Conservation (phyloP, 2,329 filamentous ascomycete species). For the Botrytis paeoniae region DNA sequence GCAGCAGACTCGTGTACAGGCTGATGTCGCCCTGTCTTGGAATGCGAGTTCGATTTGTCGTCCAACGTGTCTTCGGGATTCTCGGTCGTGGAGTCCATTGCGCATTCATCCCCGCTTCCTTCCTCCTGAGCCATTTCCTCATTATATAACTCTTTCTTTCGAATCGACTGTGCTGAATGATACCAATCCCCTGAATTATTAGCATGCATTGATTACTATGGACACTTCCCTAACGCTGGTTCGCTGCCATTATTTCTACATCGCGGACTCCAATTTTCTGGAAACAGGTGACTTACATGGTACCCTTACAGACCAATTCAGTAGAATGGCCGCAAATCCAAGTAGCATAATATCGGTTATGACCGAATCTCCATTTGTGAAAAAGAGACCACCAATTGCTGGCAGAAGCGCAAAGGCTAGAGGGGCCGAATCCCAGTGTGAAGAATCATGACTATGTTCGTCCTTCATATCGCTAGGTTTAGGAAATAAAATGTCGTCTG, state of each 20-base stretch:
- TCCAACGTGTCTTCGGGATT: slow-evolving; percentile 31
- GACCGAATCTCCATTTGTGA: slow-evolving; percentile 78
- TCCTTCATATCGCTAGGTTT: slow-evolving; percentile 45
- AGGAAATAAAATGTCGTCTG: slow-evolving; percentile 64
- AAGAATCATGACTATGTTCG: slow-evolving; percentile 50
- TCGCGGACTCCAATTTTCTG: neutral
- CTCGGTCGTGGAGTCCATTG: slow-evolving; percentile 31
- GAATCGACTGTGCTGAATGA: slow-evolving; percentile 63
- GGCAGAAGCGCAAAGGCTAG: slow-evolving; percentile 81
- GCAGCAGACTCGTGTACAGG: slow-evolving; percentile 43
- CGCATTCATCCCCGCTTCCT: slow-evolving; percentile 46
- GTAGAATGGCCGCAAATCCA: slow-evolving; percentile 74
- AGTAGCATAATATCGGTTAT: slow-evolving; percentile 83
- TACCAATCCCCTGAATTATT: slow-evolving; percentile 63
- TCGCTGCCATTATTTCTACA: neutral
- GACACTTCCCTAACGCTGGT: too few relatives aligned
- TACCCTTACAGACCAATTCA: slow-evolving; percentile 88
- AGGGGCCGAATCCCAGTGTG: slow-evolving; percentile 76
- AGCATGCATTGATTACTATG: neutral
- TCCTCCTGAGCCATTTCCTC: slow-evolving; percentile 40
- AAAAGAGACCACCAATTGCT: slow-evolving; percentile 78
- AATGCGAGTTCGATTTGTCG: slow-evolving; percentile 22
- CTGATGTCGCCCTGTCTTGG: slow-evolving; percentile 28
- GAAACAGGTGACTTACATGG: slow-evolving; percentile 54
- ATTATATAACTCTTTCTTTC: slow-evolving; percentile 49